Percentiles rank a stretch among this genome's conserved stretches.
These are phyloP conservation scores for Globisporangium heterothallicum DNA, from an alignment of 352 stramenopile species.

Conservation along the genomic window DNA sequence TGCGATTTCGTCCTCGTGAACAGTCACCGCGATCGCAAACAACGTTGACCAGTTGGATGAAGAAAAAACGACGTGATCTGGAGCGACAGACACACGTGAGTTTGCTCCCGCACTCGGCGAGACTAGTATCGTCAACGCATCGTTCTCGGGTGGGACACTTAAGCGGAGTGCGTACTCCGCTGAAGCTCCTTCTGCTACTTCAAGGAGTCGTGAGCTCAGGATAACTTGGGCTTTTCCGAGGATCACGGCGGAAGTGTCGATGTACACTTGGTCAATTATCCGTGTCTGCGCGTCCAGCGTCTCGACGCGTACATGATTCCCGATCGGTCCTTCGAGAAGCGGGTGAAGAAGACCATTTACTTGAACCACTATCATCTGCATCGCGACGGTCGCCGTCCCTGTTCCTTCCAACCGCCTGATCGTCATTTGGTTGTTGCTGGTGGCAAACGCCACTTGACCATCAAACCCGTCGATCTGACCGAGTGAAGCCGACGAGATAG, in stretches of 20 bases:
- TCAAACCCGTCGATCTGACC: slow-evolving; percentile 22
- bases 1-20: slow-evolving; percentile 21
- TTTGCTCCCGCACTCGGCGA: background rate
- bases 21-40: slow-evolving; percentile 22
- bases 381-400: slow-evolving; percentile 15
- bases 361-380: slow-evolving; percentile 23
- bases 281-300: slow-evolving; percentile 30
- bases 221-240: slow-evolving; percentile 37
- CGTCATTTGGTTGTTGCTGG: slow-evolving; percentile 18
- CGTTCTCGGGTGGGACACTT: slow-evolving; percentile 27
- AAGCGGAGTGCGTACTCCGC: slow-evolving; percentile 37
- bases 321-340: slow-evolving; percentile 48
- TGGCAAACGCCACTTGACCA: slow-evolving; percentile 17
- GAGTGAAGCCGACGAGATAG: slow-evolving; percentile 17
- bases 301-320: slow-evolving; percentile 35
- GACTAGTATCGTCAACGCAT: slow-evolving; percentile 3
- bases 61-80: slow-evolving; percentile 31
- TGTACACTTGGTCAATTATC: slow-evolving; percentile 50
- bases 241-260: slow-evolving; percentile 27
- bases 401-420: slow-evolving; percentile 18
- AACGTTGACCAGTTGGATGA: slow-evolving; percentile 37
- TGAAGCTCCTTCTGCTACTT: slow-evolving; percentile 23
- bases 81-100: slow-evolving; percentile 21
- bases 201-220: slow-evolving; percentile 22
- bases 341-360: slow-evolving; percentile 37